Base-by-base conservation (phyloP, 805 yeast genomes). In the Barnettozyma botsteinii region DNA sequence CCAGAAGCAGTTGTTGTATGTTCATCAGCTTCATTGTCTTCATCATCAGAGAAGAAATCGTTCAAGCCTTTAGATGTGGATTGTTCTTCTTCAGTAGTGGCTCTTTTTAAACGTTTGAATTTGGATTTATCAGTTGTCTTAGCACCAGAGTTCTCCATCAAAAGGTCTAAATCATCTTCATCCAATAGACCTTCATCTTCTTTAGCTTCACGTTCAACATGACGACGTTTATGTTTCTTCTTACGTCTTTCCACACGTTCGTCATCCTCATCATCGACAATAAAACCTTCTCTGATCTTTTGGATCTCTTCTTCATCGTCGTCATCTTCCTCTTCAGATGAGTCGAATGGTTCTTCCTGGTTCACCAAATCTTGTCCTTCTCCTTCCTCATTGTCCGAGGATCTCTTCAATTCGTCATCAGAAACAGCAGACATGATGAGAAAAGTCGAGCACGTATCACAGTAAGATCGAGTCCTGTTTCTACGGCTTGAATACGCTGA, bases 141-240 rank as follows among this genome's bases (percentile, higher is more conserved):
- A n/a, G 77, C 81, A 28, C 97, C 97, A 0, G 93, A 77, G 59
- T 87, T 89, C 63, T 89, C 98, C 75, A 88, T 73, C 41, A 93
- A 70, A 33, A 93, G 73, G 50, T 91, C 98, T 53, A 93, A 72
- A 61, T 93, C 98, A 64, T 93, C 98, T 61, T 91, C 96, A 56
- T 93, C 97, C 38, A 93, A 70, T 37, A 78, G 83, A 48, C 79
- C 88, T 48, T 74, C 83, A 33, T 74, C 74, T 31, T 71, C 75
- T 8, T 68, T 69, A 59, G 56, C 69, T 59, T 62, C 67, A 64
- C 59, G 66, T 62, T 60, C 62, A 51, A 42, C 45, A 14, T 45
- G 47, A 35, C 55, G 53, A 33, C 57, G 53, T 30, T 52, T 55
- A 43, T 66, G 64, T 51, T 67, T 68, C 51, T 63, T 61, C 54